A percentile compares a stretch with the other conserved stretches of the same genome.
Conservation (phyloP, 2,329 filamentous ascomycete species). For the Botrytis aclada region DNA sequence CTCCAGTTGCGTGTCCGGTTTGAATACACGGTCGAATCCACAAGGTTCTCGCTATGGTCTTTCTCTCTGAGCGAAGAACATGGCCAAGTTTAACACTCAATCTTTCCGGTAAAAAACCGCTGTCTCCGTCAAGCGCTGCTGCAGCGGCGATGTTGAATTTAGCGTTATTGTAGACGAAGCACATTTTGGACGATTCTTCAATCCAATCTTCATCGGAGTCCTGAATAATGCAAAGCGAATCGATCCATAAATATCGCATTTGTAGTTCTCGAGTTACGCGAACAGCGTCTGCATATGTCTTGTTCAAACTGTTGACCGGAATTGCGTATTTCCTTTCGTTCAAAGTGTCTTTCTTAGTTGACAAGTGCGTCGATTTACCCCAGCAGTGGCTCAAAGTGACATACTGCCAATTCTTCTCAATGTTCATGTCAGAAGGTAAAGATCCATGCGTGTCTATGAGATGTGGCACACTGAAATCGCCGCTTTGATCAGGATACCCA, state of each 20-base stretch:
- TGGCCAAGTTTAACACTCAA: neutral
- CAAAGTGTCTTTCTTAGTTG: neutral
- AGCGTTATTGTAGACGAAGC: neutral
- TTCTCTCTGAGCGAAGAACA: neutral
- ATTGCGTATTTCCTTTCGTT: neutral
- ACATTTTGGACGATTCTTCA: neutral
- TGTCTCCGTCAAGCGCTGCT: neutral
- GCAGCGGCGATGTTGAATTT: neutral
- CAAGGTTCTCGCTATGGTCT: neutral
- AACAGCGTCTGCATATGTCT: neutral
- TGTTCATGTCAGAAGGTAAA: neutral
- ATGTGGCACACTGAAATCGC: neutral
- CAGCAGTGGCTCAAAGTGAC: neutral
- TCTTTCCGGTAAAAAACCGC: neutral
- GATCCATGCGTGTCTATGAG: neutral
- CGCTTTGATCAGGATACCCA: neutral
- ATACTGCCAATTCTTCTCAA: neutral
- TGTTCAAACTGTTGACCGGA: neutral
- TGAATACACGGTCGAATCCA: neutral
- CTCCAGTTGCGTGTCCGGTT: neutral
- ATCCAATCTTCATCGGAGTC: conserved; percentile 3
- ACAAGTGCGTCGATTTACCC: neutral
- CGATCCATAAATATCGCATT: neutral
- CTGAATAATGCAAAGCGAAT: conserved; percentile 1
- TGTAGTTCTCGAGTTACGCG: neutral